Conservation (phyloP, 2,329 filamentous ascomycete species). For the Colletotrichum viniferum region DNA sequence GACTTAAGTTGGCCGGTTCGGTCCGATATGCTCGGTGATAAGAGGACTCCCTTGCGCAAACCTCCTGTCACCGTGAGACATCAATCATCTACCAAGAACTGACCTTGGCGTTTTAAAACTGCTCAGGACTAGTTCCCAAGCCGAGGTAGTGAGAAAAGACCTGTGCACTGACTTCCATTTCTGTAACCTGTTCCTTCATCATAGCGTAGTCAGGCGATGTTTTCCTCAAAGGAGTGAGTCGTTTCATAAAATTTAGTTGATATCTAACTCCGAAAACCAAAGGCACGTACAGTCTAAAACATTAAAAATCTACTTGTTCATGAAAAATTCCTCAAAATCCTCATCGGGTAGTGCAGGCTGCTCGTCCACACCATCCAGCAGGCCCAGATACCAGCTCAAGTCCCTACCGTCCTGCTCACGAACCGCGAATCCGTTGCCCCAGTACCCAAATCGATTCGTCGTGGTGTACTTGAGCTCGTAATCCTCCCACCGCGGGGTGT, state of each 20-base stretch:
- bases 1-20: neutral
- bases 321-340: slow-evolving; percentile 27
- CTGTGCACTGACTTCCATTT: neutral
- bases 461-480: slow-evolving; percentile 26
- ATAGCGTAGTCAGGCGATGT: neutral
- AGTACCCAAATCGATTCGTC: slow-evolving; percentile 28
- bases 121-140: neutral
- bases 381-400: slow-evolving; percentile 26
- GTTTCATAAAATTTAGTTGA: neutral
- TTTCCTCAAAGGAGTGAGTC: neutral
- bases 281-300: neutral
- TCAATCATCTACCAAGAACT: neutral
- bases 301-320: slow-evolving; percentile 19
- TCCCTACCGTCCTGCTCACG: slow-evolving; percentile 22
- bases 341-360: slow-evolving; percentile 26
- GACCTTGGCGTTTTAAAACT: neutral
- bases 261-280: neutral
- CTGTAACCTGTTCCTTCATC: neutral
- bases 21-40: neutral
- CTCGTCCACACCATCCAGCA: slow-evolving; percentile 20
- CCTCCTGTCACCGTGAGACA: neutral
- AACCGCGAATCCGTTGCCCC: slow-evolving; percentile 27
- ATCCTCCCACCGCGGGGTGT: slow-evolving; percentile 30
- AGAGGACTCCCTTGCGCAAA: neutral
- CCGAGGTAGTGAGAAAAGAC: neutral